A percentile compares a stretch with the other conserved stretches of the same genome.
Conservation (phyloP, 371 early-diverging fungal species). For the Phascolomyces articulosus region DNA sequence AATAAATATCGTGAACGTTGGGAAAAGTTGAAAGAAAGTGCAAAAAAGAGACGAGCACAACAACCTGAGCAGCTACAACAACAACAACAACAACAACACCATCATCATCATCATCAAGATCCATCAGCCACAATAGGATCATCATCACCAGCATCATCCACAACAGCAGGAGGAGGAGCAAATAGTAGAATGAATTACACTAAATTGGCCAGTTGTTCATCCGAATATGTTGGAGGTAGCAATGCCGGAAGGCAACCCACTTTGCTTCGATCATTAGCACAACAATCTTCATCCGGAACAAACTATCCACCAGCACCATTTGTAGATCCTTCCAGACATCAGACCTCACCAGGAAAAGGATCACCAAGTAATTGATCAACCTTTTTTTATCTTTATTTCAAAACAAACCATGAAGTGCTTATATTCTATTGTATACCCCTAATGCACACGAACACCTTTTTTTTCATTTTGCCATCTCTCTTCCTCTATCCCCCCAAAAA, state of each 20-base stretch:
- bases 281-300: constrained; percentile 14
- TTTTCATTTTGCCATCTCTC: too few relatives aligned
- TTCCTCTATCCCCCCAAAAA: too few relatives aligned
- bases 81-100: too few relatives aligned
- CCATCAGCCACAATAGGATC: too few relatives aligned
- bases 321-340: not conserved
- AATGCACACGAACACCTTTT: too few relatives aligned
- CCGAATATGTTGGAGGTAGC: constrained; percentile 6
- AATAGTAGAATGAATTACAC: constrained; percentile 1
- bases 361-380: not conserved
- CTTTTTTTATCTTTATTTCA: too few relatives aligned
- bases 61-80: constrained; percentile 23
- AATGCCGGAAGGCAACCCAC: constrained; percentile 11
- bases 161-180: not conserved
- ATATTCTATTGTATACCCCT: too few relatives aligned
- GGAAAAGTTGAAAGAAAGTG: constrained; percentile 89
- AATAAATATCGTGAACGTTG: constrained; percentile 84
- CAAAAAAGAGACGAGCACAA: constrained; percentile 61
- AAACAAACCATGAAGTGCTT: too few relatives aligned
- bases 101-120: not conserved
- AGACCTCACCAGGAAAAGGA: not conserved
- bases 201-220: constrained; percentile 7
- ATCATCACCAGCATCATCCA: not conserved
- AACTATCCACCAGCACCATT: constrained; percentile 1
- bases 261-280: constrained; percentile 22